Conservation (phyloP, 2,329 filamentous ascomycete species). For the Ceratocystis huliohia region DNA sequence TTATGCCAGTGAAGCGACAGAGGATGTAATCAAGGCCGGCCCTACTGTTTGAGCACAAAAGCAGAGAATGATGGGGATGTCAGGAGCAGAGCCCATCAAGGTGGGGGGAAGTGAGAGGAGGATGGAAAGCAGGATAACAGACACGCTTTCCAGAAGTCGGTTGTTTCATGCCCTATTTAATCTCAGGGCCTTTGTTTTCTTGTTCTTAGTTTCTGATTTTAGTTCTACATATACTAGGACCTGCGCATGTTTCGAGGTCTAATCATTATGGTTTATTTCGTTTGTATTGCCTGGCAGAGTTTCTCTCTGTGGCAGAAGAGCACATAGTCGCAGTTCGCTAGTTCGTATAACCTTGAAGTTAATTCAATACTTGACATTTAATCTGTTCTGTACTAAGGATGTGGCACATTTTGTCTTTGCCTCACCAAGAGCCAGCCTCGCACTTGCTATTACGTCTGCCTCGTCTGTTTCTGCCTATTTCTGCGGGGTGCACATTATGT, state of each 20-base stretch:
- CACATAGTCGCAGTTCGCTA: not conserved
- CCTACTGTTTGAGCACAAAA: slow-evolving; percentile 27
- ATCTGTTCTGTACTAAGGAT: not conserved
- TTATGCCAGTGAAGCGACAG: slow-evolving; percentile 72
- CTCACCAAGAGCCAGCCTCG: no score
- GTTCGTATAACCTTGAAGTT: not conserved
- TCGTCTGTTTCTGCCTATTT: not conserved
- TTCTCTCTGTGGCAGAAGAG: not conserved
- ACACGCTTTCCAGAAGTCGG: not conserved
- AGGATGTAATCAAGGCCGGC: slow-evolving; percentile 60
- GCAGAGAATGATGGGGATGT: not conserved
- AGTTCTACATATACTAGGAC: not conserved
- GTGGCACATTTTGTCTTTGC: no score
- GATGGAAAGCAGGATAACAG: slow-evolving; percentile 9
- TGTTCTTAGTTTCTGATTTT: not conserved
- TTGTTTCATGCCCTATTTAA: not conserved
- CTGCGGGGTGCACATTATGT: slow-evolving; percentile 38
- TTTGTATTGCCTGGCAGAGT: not conserved
- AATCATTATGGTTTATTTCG: not conserved
- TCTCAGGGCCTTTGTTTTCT: not conserved
- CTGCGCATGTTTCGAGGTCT: not conserved
- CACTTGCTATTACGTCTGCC: no score
- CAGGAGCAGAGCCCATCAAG: not conserved
- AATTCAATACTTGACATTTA: not conserved
- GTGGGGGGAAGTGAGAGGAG: not conserved